These are phyloP conservation scores for Striga hermonthica DNA, from an alignment of 305 asterid species.

Conservation along the genomic window DNA sequence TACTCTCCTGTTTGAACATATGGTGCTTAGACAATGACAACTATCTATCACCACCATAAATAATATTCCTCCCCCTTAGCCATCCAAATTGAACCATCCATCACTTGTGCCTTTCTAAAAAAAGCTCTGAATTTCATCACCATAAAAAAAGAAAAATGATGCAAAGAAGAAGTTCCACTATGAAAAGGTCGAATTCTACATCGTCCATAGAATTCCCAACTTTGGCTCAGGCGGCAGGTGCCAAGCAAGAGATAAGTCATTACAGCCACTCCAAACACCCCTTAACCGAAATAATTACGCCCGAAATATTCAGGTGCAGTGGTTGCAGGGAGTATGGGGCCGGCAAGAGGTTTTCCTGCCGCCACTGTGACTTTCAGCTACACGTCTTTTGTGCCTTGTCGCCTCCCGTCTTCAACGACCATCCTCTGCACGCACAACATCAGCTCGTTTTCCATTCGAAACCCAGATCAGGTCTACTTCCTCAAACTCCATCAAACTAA, in stretches of 20 bases:
- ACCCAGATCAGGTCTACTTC: conserved; percentile 55
- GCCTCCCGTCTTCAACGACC: conserved; percentile 54
- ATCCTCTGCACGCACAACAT: conserved; percentile 86
- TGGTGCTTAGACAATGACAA: neutral
- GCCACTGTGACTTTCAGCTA: conserved; percentile 72
- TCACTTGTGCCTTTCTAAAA: neutral
- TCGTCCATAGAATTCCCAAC: conserved; percentile 44
- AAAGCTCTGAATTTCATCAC: neutral
- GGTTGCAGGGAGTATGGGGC: conserved; percentile 89
- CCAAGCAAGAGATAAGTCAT: conserved; percentile 46
- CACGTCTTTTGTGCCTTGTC: conserved; percentile 69
- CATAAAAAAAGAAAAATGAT: neutral
- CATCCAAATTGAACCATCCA: neutral
- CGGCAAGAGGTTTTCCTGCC: conserved; percentile 68
- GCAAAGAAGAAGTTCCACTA: neutral
- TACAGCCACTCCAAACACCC: conserved; percentile 68
- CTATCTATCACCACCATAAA: neutral
- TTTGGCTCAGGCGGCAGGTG: conserved; percentile 38
- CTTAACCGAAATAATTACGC: conserved; percentile 37
- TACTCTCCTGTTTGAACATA: neutral
- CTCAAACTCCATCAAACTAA: neutral
- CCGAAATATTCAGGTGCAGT: conserved; percentile 55
- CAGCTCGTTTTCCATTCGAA: conserved; percentile 75
- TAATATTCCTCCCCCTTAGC: neutral
- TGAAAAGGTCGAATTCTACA: conserved; percentile 35